phyloP scores from a whole-genome alignment of 2,329 filamentous ascomycete genomes.

The Colletotrichum camelliae region DNA sequence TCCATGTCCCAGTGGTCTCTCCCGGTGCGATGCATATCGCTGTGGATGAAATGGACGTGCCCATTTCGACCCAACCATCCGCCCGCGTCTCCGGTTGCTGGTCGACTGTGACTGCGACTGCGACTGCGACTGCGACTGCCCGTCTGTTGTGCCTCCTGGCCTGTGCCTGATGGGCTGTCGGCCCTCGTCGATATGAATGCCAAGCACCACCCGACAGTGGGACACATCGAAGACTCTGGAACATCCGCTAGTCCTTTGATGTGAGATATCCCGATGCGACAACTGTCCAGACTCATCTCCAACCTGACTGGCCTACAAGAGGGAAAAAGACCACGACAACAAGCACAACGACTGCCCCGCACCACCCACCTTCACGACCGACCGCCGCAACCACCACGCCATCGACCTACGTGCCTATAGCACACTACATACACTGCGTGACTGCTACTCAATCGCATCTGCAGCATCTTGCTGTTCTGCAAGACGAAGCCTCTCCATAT shows the following conservation, averaged over 20 bases:
- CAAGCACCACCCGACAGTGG: constrained; percentile 8
- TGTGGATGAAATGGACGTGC: not conserved
- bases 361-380: not conserved
- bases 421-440: not conserved
- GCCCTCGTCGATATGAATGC: not conserved
- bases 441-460: not conserved
- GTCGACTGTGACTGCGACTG: not conserved
- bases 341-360: not conserved
- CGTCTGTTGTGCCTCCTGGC: not conserved
- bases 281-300: not conserved
- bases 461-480: constrained; percentile 4
- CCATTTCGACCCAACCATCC: constrained; percentile 14
- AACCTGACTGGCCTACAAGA: not conserved
- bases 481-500: not conserved
- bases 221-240: not conserved
- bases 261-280: not conserved
- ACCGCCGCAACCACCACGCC: not conserved
- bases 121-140: not conserved
- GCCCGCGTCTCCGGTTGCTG: not conserved
- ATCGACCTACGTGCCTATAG: not conserved
- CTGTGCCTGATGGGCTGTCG: not conserved
- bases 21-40: not conserved
- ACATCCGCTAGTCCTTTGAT: not conserved
- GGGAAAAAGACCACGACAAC: not conserved
- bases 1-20: not conserved